A percentile compares a stretch with the other conserved stretches of the same genome.
Conservation (phyloP, 139 green algal genomes). For the Microglena sp. region DNA sequence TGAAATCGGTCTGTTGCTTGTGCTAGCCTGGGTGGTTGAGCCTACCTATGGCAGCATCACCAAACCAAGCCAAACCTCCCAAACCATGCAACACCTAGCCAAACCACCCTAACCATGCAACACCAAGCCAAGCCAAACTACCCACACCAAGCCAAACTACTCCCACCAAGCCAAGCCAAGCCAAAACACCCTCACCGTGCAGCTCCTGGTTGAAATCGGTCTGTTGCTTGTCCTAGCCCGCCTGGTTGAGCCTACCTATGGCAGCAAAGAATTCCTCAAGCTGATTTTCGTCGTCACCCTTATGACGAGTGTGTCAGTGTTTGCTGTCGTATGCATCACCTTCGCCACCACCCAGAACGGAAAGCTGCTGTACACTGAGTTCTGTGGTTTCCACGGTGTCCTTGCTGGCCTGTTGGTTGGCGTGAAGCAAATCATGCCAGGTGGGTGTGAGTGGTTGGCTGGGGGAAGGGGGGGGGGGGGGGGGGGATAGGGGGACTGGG, state of each 20-base stretch:
- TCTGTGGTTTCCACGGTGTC: conserved; percentile 82
- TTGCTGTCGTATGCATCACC: conserved; percentile 50
- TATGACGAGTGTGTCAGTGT: conserved; percentile 33
- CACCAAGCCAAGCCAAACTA: too few species aligned
- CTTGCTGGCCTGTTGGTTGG: conserved; percentile 73
- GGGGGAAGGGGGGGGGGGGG: too few species aligned
- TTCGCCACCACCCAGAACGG: conserved; percentile 25
- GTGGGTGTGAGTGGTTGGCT: too few species aligned
- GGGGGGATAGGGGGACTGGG: too few species aligned
- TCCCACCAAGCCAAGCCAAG: not conserved
- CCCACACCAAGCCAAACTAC: too few species aligned
- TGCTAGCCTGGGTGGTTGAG: too few species aligned
- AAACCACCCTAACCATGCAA: too few species aligned
- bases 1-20: too few species aligned
- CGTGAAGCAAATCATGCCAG: conserved; percentile 84
- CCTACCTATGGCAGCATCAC: too few species aligned
- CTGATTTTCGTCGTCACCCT: conserved; percentile 59
- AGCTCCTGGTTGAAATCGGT: conserved; percentile 50
- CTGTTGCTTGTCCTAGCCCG: conserved; percentile 58
- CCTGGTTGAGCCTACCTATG: conserved; percentile 77
- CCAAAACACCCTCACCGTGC: too few species aligned
- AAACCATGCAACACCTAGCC: too few species aligned
- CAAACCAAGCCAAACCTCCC: too few species aligned
- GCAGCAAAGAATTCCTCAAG: conserved; percentile 67
- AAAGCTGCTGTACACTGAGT: conserved; percentile 39